Evolutionary conservation across 169 alveolate species (phyloP).

Genomic region (Perkinsus chesapeaki): DNA sequence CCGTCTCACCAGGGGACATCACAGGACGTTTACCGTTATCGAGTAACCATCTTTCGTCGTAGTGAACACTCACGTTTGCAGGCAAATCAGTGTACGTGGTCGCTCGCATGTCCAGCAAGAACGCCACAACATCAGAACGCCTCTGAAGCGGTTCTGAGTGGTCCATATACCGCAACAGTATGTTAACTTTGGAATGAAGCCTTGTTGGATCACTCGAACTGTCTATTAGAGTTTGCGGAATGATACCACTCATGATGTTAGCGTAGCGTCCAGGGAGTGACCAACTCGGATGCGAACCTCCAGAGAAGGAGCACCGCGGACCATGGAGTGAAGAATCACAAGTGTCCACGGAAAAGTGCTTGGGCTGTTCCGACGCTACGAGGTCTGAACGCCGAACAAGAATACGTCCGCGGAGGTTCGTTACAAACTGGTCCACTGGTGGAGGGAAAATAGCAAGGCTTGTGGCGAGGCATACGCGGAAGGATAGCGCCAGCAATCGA

Average conservation of each 20-base stretch:
- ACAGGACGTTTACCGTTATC: background rate
- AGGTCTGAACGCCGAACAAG: background rate
- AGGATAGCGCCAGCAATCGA: too few relatives aligned
- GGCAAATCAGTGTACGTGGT: background rate
- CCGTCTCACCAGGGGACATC: background rate
- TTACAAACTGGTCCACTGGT: background rate
- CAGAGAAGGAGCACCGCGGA: background rate
- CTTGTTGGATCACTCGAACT: background rate
- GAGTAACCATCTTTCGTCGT: background rate
- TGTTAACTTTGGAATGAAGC: background rate
- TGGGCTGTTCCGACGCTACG: background rate
- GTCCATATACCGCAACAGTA: background rate
- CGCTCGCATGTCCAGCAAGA: background rate
- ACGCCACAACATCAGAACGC: background rate
- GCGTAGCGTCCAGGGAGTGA: background rate
- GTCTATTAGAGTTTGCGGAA: background rate
- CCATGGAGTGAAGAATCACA: background rate
- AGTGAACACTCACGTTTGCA: background rate
- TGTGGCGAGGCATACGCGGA: background rate
- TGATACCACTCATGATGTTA: background rate
- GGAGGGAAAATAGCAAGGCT: background rate
- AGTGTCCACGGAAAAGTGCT: background rate
- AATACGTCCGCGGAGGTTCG: background rate
- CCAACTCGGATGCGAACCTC: background rate
- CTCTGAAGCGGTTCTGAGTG: background rate